Evolutionary conservation across 768 basidiomycete species (phyloP).

Genomic region (Tricholoma matsutake): DNA sequence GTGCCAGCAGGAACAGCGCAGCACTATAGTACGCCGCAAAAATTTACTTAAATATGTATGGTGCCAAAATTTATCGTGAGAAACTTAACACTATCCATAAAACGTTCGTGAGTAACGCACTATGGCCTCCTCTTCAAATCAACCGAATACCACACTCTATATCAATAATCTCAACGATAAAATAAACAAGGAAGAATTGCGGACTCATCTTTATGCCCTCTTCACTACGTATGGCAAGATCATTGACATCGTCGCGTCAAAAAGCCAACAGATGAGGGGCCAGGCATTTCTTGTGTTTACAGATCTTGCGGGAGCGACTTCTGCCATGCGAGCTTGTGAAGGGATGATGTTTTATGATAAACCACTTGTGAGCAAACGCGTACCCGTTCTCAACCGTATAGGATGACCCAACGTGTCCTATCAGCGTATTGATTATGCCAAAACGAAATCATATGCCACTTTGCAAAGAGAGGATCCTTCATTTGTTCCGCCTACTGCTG

Average conservation of each 20-base stretch:
- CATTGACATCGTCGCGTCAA: conserved; percentile 90
- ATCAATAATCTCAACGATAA: conserved; percentile 93
- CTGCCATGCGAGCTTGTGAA: conserved; percentile 89
- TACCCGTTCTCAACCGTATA: conserved; percentile 8
- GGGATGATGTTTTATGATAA: conserved; percentile 94
- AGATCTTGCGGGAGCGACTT: conserved; percentile 86
- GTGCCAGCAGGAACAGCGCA: conserved; percentile 6
- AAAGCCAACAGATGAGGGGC: conserved; percentile 81
- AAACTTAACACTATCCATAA: conserved; percentile 2
- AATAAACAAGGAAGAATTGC: conserved; percentile 87
- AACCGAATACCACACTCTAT: conserved; percentile 88
- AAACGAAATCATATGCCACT: conserved; percentile 85
- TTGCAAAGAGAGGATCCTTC: conserved; percentile 73
- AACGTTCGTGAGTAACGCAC: conserved; percentile 13
- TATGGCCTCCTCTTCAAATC: conserved; percentile 53
- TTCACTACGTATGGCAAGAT: conserved; percentile 94
- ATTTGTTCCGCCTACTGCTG: conserved; percentile 71
- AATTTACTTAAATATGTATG: no score
- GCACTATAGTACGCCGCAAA: not conserved
- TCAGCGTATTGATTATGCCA: conserved; percentile 90
- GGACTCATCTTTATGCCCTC: conserved; percentile 76
- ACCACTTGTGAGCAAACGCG: conserved; percentile 65
- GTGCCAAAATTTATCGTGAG: conserved; percentile 15
- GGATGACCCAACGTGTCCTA: not conserved
- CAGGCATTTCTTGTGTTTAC: conserved; percentile 96